phyloP scores from a whole-genome alignment of 495 filamentous ascomycete species.

The Ascobolus immersus region DNA sequence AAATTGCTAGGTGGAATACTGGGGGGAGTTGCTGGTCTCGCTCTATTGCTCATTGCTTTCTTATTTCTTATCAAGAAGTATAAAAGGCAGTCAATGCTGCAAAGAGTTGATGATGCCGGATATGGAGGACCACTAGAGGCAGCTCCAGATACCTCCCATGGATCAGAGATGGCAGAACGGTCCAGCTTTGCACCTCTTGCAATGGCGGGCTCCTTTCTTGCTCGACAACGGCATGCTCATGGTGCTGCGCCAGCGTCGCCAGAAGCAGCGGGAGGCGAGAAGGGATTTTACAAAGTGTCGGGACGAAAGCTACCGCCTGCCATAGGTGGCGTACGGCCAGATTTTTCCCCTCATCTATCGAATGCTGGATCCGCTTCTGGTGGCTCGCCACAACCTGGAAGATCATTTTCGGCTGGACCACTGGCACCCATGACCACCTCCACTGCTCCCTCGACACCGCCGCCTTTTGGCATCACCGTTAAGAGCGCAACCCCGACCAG shows the following conservation, averaged over 20 bases:
- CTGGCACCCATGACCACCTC: too few species aligned
- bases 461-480: too few species aligned
- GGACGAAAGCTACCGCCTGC: slow-evolving; percentile 13
- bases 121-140: slow-evolving; percentile 12
- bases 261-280: slow-evolving; percentile 6
- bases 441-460: too few species aligned
- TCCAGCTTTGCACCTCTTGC: slow-evolving; percentile 9
- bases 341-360: slow-evolving; percentile 7
- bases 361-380: slow-evolving; percentile 9
- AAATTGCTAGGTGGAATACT: slow-evolving; percentile 13
- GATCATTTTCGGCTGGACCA: too few species aligned
- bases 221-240: slow-evolving; percentile 4
- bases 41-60: slow-evolving; percentile 12
- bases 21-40: slow-evolving; percentile 15
- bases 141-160: too few species aligned
- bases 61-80: slow-evolving; percentile 11
- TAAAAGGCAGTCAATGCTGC: slow-evolving; percentile 4
- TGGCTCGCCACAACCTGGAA: too few species aligned
- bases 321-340: slow-evolving; percentile 13
- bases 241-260: slow-evolving; percentile 3
- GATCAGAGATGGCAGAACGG: slow-evolving; percentile 6
- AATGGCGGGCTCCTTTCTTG: slow-evolving; percentile 7
- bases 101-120: slow-evolving; percentile 12
- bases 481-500: too few species aligned
- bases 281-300: slow-evolving; percentile 11